Evolutionary conservation across 345 rosid species (phyloP).

Genomic region (Tarenaya hassleriana): DNA sequence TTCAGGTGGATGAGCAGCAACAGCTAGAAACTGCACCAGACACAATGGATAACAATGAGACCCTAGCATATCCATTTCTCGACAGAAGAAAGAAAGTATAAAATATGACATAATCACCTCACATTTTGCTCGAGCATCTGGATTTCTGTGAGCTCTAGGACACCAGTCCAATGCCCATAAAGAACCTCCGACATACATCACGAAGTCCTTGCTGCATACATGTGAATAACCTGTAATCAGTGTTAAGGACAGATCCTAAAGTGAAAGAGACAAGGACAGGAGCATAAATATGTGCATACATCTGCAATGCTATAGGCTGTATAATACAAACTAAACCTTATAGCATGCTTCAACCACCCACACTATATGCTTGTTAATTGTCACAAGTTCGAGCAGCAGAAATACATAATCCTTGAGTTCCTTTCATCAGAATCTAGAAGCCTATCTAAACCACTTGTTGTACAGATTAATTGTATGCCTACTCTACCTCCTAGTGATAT

Average conservation of each 20-base stretch:
- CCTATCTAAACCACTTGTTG: conserved; percentile 1
- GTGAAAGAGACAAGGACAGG: not conserved
- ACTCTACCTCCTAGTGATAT: conserved; percentile 7
- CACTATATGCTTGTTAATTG: not conserved
- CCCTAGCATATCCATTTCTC: not conserved
- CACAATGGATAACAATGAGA: conserved; percentile 6
- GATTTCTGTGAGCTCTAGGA: conserved; percentile 49
- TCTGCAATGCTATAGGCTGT: conserved; percentile 7
- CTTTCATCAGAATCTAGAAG: conserved; percentile 10
- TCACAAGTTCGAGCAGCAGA: not conserved
- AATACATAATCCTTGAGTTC: not conserved
- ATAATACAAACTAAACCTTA: conserved; percentile 11
- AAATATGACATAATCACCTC: conserved; percentile 48
- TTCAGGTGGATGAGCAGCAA: conserved; percentile 85
- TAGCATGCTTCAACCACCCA: conserved; percentile 5
- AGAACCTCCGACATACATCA: conserved; percentile 79
- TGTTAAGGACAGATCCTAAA: not conserved
- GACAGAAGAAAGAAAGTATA: not conserved
- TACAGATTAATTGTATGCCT: conserved; percentile 13
- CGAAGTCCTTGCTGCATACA: conserved; percentile 77
- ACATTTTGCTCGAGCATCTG: conserved; percentile 41
- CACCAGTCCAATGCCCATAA: conserved; percentile 97
- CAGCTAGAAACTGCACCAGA: conserved; percentile 66
- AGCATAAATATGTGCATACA: conserved; percentile 12
- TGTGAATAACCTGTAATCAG: conserved; percentile 11